phyloP scores from a whole-genome alignment of 2,329 filamentous ascomycete species.

The Clonostachys rhizophaga region DNA sequence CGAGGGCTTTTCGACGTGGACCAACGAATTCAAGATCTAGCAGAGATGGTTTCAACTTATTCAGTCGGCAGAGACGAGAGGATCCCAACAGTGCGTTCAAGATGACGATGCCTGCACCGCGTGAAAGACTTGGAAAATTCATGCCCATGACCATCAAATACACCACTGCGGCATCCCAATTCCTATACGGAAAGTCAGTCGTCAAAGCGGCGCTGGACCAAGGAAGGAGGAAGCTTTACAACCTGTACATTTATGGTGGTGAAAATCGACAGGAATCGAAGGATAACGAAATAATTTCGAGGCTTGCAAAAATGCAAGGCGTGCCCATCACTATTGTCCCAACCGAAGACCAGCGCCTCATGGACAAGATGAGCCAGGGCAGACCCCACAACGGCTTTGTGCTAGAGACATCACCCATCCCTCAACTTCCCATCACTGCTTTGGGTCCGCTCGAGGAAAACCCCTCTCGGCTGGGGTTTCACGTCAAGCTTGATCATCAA shows the following conservation, averaged over 20 bases:
- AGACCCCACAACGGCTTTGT: conserved; percentile 89
- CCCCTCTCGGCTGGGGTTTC: conserved; percentile 44
- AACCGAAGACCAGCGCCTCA: conserved; percentile 57
- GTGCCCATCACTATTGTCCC: conserved; percentile 55
- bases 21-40: neutral
- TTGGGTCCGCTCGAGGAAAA: conserved; percentile 46
- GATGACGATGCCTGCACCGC: neutral
- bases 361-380: conserved; percentile 79
- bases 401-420: conserved; percentile 81
- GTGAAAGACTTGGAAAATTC: conserved; percentile 19
- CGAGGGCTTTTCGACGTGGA: neutral
- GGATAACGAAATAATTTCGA: conserved; percentile 36
- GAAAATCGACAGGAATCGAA: conserved; percentile 45
- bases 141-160: conserved; percentile 41
- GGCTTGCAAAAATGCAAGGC: conserved; percentile 39
- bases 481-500: conserved; percentile 59
- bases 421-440: conserved; percentile 60
- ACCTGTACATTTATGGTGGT: conserved; percentile 70
- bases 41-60: no score
- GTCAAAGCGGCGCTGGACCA: conserved; percentile 72
- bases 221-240: conserved; percentile 70
- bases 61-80: neutral
- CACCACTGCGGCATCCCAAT: conserved; percentile 84
- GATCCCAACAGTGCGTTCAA: neutral
- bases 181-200: conserved; percentile 79